phyloP scores from a whole-genome alignment of 1,284 basidiomycete genomes.

The Cryptococcus floricola region DNA sequence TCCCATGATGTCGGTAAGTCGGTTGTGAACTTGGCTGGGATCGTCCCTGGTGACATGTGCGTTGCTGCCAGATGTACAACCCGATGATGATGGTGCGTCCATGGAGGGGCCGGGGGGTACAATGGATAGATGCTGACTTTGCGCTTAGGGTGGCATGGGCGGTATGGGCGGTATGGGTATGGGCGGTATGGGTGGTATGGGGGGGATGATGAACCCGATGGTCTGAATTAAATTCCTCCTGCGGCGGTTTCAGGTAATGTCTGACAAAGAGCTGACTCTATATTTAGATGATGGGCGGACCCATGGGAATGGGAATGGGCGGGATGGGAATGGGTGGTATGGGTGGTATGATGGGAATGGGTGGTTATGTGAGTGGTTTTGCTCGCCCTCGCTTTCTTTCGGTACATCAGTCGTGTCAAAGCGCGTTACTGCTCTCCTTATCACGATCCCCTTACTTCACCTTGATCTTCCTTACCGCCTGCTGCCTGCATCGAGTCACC shows the following conservation, averaged over 20 bases:
- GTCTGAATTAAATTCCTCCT: no score
- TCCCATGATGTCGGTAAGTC: constrained; percentile 3
- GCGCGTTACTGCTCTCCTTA: not conserved
- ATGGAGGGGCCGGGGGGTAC: no score
- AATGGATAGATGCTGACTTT: no score
- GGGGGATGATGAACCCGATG: no score
- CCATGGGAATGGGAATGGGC: constrained; percentile 17
- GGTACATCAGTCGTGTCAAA: not conserved
- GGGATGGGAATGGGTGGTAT: constrained; percentile 25
- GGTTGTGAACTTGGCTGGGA: not conserved
- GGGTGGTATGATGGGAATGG: constrained; percentile 32
- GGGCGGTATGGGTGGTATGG: not conserved
- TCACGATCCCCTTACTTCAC: not conserved
- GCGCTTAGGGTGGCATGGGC: no score
- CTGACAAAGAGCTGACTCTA: not conserved
- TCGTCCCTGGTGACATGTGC: not conserved
- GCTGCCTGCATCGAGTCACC: not conserved
- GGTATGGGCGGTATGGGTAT: not conserved
- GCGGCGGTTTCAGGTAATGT: no score
- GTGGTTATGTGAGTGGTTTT: constrained; percentile 20
- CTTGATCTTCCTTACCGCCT: not conserved
- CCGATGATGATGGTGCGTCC: constrained; percentile 13
- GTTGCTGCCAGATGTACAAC: constrained; percentile 10
- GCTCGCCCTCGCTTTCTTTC: not conserved
- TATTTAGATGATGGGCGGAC: constrained; percentile 5